phyloP scores from a whole-genome alignment of 1,284 basidiomycete species.

The Rhodotorula sp. region DNA sequence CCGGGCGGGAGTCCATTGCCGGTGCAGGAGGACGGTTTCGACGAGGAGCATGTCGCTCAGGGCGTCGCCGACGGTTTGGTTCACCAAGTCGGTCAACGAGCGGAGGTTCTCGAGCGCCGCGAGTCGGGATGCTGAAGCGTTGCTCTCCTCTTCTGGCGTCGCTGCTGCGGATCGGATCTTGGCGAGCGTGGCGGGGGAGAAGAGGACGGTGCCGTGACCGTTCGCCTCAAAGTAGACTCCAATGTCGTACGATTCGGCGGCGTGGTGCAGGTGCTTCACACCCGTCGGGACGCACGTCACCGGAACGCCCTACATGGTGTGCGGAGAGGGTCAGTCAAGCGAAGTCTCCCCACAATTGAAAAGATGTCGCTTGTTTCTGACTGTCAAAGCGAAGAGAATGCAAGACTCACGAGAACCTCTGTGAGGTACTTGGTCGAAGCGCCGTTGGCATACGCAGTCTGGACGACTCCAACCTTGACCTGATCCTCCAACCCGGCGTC shows the following conservation, averaged over 20 bases:
- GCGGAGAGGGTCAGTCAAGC: background rate
- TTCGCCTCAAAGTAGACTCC: constrained; percentile 99
- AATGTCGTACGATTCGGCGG: constrained; percentile 87
- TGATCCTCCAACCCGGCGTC: constrained; percentile 75
- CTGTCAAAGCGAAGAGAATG: constrained; percentile 14
- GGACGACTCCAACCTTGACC: constrained; percentile 89
- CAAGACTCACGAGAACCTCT: constrained; percentile 58
- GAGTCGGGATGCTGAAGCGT: constrained; percentile 73
- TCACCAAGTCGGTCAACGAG: constrained; percentile 82
- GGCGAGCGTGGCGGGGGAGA: constrained; percentile 69
- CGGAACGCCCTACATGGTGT: constrained; percentile 67
- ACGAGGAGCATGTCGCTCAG: constrained; percentile 95
- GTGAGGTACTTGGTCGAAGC: constrained; percentile 89
- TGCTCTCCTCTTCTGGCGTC: constrained; percentile 52
- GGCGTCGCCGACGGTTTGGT: constrained; percentile 98
- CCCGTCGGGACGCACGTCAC: constrained; percentile 95
- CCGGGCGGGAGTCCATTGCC: constrained; percentile 75
- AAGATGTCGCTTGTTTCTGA: background rate
- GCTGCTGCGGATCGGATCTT: constrained; percentile 49
- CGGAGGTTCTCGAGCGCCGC: constrained; percentile 74
- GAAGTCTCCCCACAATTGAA: too few species aligned
- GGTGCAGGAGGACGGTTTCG: constrained; percentile 85
- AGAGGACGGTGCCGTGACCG: constrained; percentile 96
- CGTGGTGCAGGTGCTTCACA: constrained; percentile 97
- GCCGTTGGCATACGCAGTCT: constrained; percentile 99